Base-by-base conservation (phyloP, 495 filamentous ascomycete species). In the Thermothielavioides terrestris region DNA sequence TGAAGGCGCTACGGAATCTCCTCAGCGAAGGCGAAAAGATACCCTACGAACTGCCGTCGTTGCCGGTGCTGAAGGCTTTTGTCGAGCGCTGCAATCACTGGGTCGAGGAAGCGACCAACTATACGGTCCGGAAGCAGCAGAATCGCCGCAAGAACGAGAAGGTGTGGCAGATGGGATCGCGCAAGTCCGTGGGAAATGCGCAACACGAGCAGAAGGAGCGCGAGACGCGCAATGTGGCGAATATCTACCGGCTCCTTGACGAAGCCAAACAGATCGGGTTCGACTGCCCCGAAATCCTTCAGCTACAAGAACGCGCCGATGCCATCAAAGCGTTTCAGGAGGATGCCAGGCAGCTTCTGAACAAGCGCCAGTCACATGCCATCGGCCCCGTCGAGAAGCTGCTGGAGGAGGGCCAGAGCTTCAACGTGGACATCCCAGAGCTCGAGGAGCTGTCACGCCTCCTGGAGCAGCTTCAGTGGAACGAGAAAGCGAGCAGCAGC, bases 81-180 rank as follows among this genome's bases (percentile, higher is more conserved):
- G 92, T 97, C 66, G 88, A 94, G 57, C 83, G 85, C 57, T 95
- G 90, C 72, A 92, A 95, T 68, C 90, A 95, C 65, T 94, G 94
- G 88, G 89, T 96, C 54, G 92, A 99, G 54, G 91, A 96, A 69
- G 92, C 92, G 50, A 89, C 85, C 54, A 94, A 89, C 65, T 99
- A 92, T 75, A 95, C 91, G 56, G 89, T 90, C 52, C 85, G 92
- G 42, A 99, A 99, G 72, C 92, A 97, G 71, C 91, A 96, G 68
- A 95, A 94, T 65, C 85, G 92, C 58, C 88, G 92, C 52, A 99
- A 99, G 70, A 96, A 86, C 67, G 90, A 96, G 60, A 94, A 91
- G 63, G 83, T 79, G 27, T 94, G 88, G 87, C 87, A 87, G 55
- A 83, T 77, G 61, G 65, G 73, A 14, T 64, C 69, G 35, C 80